These are phyloP conservation scores for Gossypium arboreum DNA, from an alignment of 345 rosid species.

Conservation along the genomic window DNA sequence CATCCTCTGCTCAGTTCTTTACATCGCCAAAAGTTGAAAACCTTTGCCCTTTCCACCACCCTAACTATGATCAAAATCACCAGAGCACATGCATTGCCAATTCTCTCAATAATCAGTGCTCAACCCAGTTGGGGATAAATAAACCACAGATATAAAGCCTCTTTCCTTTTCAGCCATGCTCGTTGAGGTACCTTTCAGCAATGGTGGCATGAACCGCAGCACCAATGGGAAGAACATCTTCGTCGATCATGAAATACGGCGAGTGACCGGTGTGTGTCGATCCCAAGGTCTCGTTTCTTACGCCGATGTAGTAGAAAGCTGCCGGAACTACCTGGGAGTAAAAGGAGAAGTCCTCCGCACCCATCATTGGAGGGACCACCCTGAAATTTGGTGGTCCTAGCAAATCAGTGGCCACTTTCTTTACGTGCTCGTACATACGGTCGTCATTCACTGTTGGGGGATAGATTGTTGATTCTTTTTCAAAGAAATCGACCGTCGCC, in stretches of 20 bases:
- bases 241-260: constrained; percentile 81
- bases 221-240: constrained; percentile 73
- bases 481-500: constrained; percentile 67
- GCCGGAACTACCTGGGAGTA: constrained; percentile 64
- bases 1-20: too few species aligned
- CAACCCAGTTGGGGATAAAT: too few species aligned
- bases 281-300: constrained; percentile 69
- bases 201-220: constrained; percentile 77
- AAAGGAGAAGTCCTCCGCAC: constrained; percentile 88
- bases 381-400: constrained; percentile 49
- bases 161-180: constrained; percentile 23
- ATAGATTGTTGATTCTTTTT: constrained; percentile 53
- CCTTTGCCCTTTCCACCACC: too few species aligned
- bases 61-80: too few species aligned
- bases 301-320: constrained; percentile 74
- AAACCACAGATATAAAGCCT: not conserved
- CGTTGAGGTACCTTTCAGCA: constrained; percentile 72
- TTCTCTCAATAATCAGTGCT: too few species aligned
- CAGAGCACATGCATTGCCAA: too few species aligned
- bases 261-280: constrained; percentile 69
- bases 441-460: constrained; percentile 67
- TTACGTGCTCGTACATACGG: constrained; percentile 57
- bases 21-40: too few species aligned
- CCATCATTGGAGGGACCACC: constrained; percentile 76
- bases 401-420: constrained; percentile 52